A percentile compares a stretch with the other conserved stretches of the same genome.
phyloP scores from a whole-genome alignment of 2,329 filamentous ascomycete species.

The Rhytidhysteron rufulum region DNA sequence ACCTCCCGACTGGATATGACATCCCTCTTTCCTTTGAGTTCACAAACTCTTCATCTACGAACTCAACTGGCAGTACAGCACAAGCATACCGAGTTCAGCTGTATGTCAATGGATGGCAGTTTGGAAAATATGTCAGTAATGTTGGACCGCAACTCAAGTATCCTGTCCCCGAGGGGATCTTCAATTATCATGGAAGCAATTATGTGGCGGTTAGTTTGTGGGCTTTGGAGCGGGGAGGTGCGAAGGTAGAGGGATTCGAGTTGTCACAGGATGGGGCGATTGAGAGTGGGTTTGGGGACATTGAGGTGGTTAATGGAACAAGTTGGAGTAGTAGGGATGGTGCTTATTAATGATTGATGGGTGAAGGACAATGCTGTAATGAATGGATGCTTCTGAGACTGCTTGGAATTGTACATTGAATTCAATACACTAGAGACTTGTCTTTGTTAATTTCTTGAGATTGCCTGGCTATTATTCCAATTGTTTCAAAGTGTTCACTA shows the following conservation, averaged over 20 bases:
- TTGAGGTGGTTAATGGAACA: conserved; percentile 1
- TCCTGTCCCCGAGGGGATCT: conserved; percentile 69
- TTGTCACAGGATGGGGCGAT: conserved; percentile 50
- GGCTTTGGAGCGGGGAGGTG: conserved; percentile 58
- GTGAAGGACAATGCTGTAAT: too few relatives aligned
- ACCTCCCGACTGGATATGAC: conserved; percentile 56
- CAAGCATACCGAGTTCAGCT: conserved; percentile 57
- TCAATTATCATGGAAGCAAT: conserved; percentile 68
- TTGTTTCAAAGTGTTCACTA: too few relatives aligned
- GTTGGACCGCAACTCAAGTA: conserved; percentile 71
- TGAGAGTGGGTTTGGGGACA: conserved; percentile 31
- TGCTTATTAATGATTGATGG: conserved; percentile 2
- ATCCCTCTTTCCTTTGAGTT: conserved; percentile 61
- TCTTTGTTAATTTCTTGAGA: too few relatives aligned
- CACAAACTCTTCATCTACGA: conserved; percentile 36
- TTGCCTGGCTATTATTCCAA: too few relatives aligned
- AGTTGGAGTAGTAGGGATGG: conserved; percentile 1
- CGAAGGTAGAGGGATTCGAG: conserved; percentile 53
- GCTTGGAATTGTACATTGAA: too few relatives aligned
- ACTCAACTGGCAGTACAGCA: conserved; percentile 15
- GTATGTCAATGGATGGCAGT: conserved; percentile 75
- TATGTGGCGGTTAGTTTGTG: conserved; percentile 66
- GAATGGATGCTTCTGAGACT: too few relatives aligned
- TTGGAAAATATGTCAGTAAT: conserved; percentile 64
- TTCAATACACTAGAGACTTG: too few relatives aligned